phyloP scores from a whole-genome alignment of 352 stramenopile genomes.

The Globisporangium abappressorium region DNA sequence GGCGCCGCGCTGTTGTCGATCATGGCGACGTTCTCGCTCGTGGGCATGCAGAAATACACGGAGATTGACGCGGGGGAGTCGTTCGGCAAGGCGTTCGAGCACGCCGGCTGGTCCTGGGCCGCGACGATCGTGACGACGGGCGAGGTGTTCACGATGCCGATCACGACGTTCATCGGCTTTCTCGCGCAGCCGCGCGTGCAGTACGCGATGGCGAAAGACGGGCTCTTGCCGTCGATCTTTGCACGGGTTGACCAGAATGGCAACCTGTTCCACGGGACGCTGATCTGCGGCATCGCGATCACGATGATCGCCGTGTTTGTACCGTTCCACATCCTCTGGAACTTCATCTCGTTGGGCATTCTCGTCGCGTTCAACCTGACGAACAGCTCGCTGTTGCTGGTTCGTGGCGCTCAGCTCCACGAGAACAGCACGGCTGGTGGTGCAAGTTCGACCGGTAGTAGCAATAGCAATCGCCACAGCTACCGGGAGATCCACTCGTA shows the following conservation, averaged over 20 bases:
- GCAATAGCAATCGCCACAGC: slow-evolving; percentile 3
- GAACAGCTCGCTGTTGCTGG: slow-evolving; percentile 79
- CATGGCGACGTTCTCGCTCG: slow-evolving; percentile 89
- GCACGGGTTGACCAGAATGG: slow-evolving; percentile 59
- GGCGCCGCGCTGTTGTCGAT: slow-evolving; percentile 80
- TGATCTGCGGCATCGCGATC: slow-evolving; percentile 50
- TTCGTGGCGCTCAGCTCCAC: slow-evolving; percentile 38
- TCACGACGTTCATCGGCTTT: slow-evolving; percentile 95
- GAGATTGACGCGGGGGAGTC: slow-evolving; percentile 74
- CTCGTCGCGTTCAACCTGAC: slow-evolving; percentile 89
- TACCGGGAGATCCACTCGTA: slow-evolving; percentile 26
- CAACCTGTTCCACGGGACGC: slow-evolving; percentile 69
- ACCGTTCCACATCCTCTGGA: slow-evolving; percentile 85
- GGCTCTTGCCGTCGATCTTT: slow-evolving; percentile 89
- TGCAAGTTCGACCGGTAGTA: not conserved
- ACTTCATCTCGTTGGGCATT: slow-evolving; percentile 90
- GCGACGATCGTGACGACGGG: slow-evolving; percentile 86
- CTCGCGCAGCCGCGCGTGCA: slow-evolving; percentile 90
- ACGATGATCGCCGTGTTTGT: slow-evolving; percentile 69
- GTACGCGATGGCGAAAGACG: slow-evolving; percentile 93
- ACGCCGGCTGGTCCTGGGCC: slow-evolving; percentile 57
- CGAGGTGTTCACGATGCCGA: slow-evolving; percentile 93
- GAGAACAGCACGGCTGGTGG: slow-evolving; percentile 1
- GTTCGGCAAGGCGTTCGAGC: slow-evolving; percentile 75
- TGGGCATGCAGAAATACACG: slow-evolving; percentile 89